Evolutionary conservation across 176 grass and related monocot species (phyloP), one percentile per base, ranked within the genome.

Genomic region (Chloris gayana): DNA sequence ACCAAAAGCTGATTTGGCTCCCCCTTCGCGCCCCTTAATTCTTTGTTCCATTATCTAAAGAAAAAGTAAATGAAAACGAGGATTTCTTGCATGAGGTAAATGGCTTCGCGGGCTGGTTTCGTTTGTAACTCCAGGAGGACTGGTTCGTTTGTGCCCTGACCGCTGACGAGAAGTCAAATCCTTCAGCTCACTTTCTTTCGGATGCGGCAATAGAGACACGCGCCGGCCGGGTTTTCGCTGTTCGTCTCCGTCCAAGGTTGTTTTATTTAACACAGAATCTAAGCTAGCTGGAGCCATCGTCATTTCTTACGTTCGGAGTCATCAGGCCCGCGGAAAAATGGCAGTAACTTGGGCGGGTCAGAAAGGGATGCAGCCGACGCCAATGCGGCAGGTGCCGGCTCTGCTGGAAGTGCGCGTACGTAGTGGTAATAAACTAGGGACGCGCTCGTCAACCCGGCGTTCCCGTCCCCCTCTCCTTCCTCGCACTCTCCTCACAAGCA

Each of bases 391-490:
- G 72, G 72, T 59, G 72, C 50, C 72, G 22, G 12, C 10, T 57
- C 29, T 35, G 71, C 49, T 37, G 39, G 49, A 14, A 74, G 29
- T 74, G 49, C 49, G 72, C 49, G 15, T 59, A 22, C 0, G 51
- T 18, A 6, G 72, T 59, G 53, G 53, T 22, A 10, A 8, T 42
- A 26, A 32, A 15, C 21, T 68, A 27, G 6, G 38, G 67, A 15
- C 67, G 39, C 21, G 39, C 21, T 24, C 41, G 12, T 42, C 38
- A 21, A 73, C 44, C 4, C 42, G 42, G 69, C 14, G 41, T 44
- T 12, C 41, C 41, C 41, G 41, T 12, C 41, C 41, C 7, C 72
- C 21, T 37, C 51, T 59, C 73, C 73, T 75, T 75, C 73, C 73
- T 75, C 34, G 51, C 73, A 18, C 72, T 35, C 51, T 35, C 33